phyloP scores from a whole-genome alignment of 441 rosid genomes.

The Pelargonium myrrhifolium region DNA sequence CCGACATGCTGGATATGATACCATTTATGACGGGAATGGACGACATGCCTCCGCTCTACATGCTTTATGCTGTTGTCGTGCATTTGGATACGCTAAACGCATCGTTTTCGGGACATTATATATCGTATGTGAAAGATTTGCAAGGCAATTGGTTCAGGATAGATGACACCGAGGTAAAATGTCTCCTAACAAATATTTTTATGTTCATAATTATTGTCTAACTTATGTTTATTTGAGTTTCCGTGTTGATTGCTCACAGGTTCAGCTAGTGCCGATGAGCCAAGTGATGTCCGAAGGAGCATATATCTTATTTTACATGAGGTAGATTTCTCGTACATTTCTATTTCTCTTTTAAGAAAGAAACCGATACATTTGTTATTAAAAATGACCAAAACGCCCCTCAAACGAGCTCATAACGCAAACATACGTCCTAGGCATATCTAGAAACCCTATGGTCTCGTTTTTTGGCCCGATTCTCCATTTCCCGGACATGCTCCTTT shows the following conservation, averaged over 20 bases:
- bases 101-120: slow-evolving; percentile 78
- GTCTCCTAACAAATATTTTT: neutral
- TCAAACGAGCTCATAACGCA: neutral
- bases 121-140: slow-evolving; percentile 67
- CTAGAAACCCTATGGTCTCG: too few species aligned
- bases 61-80: slow-evolving; percentile 75
- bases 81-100: slow-evolving; percentile 84
- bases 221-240: neutral
- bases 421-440: too few species aligned
- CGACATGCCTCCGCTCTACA: slow-evolving; percentile 68
- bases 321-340: slow-evolving; percentile 30
- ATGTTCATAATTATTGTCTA: neutral
- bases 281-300: slow-evolving; percentile 96
- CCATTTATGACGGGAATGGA: slow-evolving; percentile 69
- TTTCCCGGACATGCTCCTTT: neutral
- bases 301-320: slow-evolving; percentile 74
- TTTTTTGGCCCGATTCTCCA: neutral
- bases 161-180: slow-evolving; percentile 68
- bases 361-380: neutral
- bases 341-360: neutral
- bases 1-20: slow-evolving; percentile 77
- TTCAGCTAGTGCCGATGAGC: slow-evolving; percentile 56
- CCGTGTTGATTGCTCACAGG: slow-evolving; percentile 30
- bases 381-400: too few species aligned
- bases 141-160: slow-evolving; percentile 73